Conservation (phyloP, 2,329 filamentous ascomycete species). For the Sporothrix euskadiensis region DNA sequence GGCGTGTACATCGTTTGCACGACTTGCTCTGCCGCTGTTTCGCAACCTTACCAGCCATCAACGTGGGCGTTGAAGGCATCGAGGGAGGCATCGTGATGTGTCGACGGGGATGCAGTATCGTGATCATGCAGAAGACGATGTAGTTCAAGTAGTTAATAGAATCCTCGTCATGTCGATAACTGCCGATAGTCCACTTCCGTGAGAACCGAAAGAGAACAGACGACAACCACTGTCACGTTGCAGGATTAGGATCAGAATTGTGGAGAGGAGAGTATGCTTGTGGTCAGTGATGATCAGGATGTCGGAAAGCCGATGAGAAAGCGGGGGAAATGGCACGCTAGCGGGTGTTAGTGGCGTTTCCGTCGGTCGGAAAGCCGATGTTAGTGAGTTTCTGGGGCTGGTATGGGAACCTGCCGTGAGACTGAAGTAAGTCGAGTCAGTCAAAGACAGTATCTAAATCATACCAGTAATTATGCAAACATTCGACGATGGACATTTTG, state of each 20-base stretch:
- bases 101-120: neutral
- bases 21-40: constrained; percentile 27
- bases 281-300: neutral
- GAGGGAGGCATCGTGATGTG: neutral
- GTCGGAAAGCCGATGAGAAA: neutral
- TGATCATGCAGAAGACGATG: neutral
- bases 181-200: neutral
- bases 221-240: neutral
- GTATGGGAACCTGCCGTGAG: neutral
- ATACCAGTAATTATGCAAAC: neutral
- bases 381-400: neutral
- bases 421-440: neutral
- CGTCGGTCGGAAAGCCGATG: constrained; percentile 1
- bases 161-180: neutral
- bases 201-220: neutral
- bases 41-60: neutral
- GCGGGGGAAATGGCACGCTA: neutral
- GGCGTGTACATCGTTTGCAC: constrained; percentile 27
- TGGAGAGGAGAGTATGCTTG: neutral
- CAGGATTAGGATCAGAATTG: neutral
- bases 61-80: neutral
- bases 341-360: neutral
- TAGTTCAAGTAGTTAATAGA: too few species aligned
- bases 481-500: neutral
- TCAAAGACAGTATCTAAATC: neutral